These are phyloP conservation scores for Silene coronaria DNA, from an alignment of 179 eudicot species.

Conservation along the genomic window DNA sequence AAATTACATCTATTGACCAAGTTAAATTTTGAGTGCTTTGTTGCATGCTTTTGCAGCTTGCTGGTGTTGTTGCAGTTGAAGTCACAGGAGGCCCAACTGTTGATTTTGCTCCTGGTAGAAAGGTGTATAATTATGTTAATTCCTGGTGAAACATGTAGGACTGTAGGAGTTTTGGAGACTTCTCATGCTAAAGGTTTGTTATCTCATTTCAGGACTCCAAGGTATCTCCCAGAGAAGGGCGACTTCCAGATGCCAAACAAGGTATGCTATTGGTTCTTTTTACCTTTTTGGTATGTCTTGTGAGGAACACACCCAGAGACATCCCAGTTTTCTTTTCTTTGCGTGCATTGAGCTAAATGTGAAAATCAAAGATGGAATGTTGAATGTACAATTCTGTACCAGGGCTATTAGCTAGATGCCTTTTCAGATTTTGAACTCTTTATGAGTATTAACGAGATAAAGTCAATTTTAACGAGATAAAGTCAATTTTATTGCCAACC, in stretches of 20 bases:
- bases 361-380: not conserved
- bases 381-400: not conserved
- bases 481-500: not conserved
- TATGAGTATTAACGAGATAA: not conserved
- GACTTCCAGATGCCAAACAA: slow-evolving; percentile 90
- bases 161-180: not conserved
- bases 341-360: slow-evolving; percentile 8
- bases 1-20: not conserved
- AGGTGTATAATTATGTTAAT: slow-evolving; percentile 36
- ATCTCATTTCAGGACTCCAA: slow-evolving; percentile 59
- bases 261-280: slow-evolving; percentile 34
- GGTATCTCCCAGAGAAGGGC: slow-evolving; percentile 78
- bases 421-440: not conserved
- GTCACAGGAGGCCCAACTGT: slow-evolving; percentile 90
- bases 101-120: slow-evolving; percentile 86
- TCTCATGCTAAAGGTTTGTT: slow-evolving; percentile 9
- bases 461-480: no score
- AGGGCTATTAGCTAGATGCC: not conserved
- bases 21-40: not conserved
- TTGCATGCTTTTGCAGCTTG: slow-evolving; percentile 52
- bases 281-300: slow-evolving; percentile 3
- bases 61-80: slow-evolving; percentile 97
- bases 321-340: not conserved
- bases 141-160: not conserved
- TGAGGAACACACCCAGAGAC: slow-evolving; percentile 2